Percentiles rank a stretch among this genome's conserved stretches.
Evolutionary conservation across 495 filamentous ascomycete genomes (phyloP).

Genomic region (Penicillium flavigenum): DNA sequence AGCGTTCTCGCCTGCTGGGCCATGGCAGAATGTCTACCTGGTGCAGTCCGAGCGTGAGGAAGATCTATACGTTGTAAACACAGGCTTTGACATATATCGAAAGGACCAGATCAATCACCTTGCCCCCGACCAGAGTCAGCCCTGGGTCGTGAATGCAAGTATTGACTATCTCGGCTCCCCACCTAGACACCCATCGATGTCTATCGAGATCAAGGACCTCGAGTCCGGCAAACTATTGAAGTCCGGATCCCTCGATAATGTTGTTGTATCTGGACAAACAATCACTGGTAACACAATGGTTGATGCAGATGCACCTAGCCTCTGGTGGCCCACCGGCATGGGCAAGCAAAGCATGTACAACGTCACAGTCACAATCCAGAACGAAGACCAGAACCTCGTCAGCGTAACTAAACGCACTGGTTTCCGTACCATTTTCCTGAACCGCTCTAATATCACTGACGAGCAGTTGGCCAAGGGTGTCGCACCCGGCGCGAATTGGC

Average conservation of each 20-base stretch:
- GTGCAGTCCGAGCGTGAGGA: constrained; percentile 51
- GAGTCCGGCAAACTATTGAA: constrained; percentile 47
- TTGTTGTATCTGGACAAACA: constrained; percentile 45
- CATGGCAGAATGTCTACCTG: constrained; percentile 62
- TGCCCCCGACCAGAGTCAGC: constrained; percentile 55
- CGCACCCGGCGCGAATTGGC: constrained; percentile 65
- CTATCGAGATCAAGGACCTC: constrained; percentile 53
- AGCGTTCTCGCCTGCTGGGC: constrained; percentile 63
- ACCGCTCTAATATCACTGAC: constrained; percentile 58
- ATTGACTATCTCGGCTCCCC: constrained; percentile 59
- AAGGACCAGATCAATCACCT: constrained; percentile 60
- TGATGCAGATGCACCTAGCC: constrained; percentile 44
- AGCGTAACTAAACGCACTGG: constrained; percentile 58
- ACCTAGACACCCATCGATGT: constrained; percentile 48
- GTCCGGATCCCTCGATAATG: constrained; percentile 41
- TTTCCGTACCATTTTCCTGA: constrained; percentile 67
- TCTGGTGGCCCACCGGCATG: constrained; percentile 65
- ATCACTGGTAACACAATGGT: constrained; percentile 54
- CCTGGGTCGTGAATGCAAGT: constrained; percentile 71
- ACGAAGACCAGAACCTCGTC: constrained; percentile 34
- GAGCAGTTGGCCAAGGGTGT: constrained; percentile 56
- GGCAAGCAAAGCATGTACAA: constrained; percentile 62
- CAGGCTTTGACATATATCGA: constrained; percentile 60
- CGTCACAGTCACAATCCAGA: constrained; percentile 50
- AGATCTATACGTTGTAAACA: constrained; percentile 55